Percentiles rank a stretch among this genome's conserved stretches.
phyloP scores from a whole-genome alignment of 345 rosid species.

The Eucalyptus melliodora region DNA sequence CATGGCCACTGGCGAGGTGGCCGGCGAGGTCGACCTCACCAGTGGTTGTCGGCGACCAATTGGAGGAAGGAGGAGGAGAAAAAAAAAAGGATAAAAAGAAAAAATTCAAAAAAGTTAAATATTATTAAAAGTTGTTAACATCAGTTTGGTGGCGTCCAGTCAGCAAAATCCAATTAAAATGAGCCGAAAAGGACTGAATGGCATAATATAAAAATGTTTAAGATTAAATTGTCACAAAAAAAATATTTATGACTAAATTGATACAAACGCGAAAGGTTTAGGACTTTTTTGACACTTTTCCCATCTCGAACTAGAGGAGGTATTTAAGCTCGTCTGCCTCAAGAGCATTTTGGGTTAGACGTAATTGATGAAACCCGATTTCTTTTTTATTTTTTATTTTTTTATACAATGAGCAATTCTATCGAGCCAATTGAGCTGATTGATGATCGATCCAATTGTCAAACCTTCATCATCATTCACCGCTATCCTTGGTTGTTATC shows the following conservation, averaged over 20 bases:
- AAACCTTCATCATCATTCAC: neutral
- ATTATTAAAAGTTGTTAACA: no score
- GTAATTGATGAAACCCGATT: neutral
- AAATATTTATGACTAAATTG: accelerated
- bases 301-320: neutral
- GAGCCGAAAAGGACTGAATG: accelerated
- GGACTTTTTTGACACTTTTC: no score
- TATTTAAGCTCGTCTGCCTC: neutral
- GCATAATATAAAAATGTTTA: no score
- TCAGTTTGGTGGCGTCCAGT: accelerated
- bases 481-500: neutral
- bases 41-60: accelerated
- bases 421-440: neutral
- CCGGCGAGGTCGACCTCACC: no score
- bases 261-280: no score
- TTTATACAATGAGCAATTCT: neutral
- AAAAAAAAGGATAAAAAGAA: no score
- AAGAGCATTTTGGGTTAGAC: neutral
- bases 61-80: no score
- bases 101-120: no score
- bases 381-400: no score
- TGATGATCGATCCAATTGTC: neutral
- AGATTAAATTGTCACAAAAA: no score
- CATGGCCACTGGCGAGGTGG: accelerated
- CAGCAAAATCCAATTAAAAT: accelerated